Conservation (phyloP, 306 rosid genomes). For the Bauhinia variegata region DNA sequence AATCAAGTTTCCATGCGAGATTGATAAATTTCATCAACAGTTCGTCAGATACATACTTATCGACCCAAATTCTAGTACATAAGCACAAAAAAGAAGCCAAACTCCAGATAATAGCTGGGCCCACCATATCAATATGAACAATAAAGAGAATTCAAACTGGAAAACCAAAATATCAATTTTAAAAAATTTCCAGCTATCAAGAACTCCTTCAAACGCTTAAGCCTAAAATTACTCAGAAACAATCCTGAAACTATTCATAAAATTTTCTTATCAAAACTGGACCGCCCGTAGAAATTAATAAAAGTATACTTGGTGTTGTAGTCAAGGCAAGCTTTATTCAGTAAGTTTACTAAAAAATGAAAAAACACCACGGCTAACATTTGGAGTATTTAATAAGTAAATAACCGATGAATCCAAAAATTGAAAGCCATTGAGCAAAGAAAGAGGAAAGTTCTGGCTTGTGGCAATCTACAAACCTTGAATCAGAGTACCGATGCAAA, state of each 20-base stretch:
- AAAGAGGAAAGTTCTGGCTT: background rate
- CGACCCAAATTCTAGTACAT: no score
- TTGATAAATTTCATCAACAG: no score
- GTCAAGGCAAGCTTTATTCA: background rate
- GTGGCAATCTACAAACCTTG: constrained; percentile 54
- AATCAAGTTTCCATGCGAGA: no score
- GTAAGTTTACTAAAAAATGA: constrained; percentile 9
- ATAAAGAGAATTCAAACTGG: background rate
- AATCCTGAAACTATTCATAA: constrained; percentile 10
- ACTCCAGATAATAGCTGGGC: background rate
- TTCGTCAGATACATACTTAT: no score
- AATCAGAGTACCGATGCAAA: constrained; percentile 39
- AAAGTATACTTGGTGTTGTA: background rate
- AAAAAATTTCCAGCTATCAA: no score
- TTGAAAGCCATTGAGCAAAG: background rate
- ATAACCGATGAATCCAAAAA: background rate
- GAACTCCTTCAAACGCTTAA: background rate
- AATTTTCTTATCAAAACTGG: constrained; percentile 11
- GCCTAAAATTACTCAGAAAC: background rate
- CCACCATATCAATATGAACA: constrained; percentile 1
- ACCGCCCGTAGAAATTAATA: constrained; percentile 11
- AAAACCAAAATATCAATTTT: no score
- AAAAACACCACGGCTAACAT: background rate
- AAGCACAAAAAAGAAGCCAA: background rate
- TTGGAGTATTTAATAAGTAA: constrained; percentile 1